Evolutionary conservation across 768 basidiomycete species (phyloP).

Genomic region (Phylloporus sp.): DNA sequence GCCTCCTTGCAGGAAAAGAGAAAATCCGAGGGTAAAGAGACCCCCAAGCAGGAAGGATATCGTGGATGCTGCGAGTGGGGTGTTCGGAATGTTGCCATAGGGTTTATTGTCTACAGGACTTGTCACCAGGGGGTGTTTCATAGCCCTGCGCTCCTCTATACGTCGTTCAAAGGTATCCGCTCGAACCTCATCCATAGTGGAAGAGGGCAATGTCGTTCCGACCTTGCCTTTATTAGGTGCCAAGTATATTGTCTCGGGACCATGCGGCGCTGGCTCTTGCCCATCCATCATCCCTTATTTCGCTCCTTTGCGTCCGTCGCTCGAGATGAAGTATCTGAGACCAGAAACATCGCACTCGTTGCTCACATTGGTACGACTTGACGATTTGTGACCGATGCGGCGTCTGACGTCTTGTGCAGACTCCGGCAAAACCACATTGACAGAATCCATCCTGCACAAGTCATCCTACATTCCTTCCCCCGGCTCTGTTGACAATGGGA

Average conservation of each 20-base stretch:
- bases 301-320: conserved; percentile 24
- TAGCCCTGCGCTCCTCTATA: conserved; percentile 38
- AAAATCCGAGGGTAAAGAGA: conserved; percentile 55
- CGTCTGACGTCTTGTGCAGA: conserved; percentile 41
- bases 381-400: background rate
- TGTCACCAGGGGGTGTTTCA: conserved; percentile 48
- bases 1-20: conserved; percentile 48
- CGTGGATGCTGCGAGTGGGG: conserved; percentile 70
- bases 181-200: conserved; percentile 31
- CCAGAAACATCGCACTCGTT: conserved; percentile 83
- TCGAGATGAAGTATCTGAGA: conserved; percentile 34
- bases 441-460: conserved; percentile 78
- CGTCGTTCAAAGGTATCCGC: conserved; percentile 40
- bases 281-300: background rate
- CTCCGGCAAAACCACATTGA: conserved; percentile 86
- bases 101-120: conserved; percentile 39
- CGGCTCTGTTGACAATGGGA: conserved; percentile 86
- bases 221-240: conserved; percentile 17
- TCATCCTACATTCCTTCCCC: conserved; percentile 69
- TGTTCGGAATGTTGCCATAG: conserved; percentile 77
- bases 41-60: conserved; percentile 87
- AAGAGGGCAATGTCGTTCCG: too few species aligned
- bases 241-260: background rate
- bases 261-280: conserved; percentile 19
- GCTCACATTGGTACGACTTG: conserved; percentile 72